Percentiles rank a stretch among this genome's conserved stretches.
These are phyloP conservation scores for Lactarius pseudohatsudake DNA, from an alignment of 768 basidiomycete genomes.

Conservation along the genomic window DNA sequence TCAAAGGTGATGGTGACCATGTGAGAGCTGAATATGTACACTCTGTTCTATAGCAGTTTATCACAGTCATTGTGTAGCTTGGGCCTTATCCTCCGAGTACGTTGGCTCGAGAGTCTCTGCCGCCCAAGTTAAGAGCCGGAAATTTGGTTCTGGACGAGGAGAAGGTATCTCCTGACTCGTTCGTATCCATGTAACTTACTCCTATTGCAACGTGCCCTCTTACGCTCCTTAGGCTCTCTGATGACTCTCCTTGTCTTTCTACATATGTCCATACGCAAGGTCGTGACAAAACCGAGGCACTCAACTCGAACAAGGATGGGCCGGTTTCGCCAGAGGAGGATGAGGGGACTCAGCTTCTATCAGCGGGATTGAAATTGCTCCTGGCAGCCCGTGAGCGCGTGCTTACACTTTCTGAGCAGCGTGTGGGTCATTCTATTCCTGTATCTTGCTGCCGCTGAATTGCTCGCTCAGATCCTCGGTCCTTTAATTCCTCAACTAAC, in stretches of 20 bases:
- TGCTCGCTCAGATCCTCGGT: slow-evolving; percentile 44
- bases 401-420: slow-evolving; percentile 72
- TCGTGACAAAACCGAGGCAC: not conserved
- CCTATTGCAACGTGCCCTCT: not conserved
- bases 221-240: not conserved
- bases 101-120: slow-evolving; percentile 70
- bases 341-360: slow-evolving; percentile 54
- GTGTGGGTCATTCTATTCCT: slow-evolving; percentile 44
- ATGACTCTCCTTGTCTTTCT: not conserved
- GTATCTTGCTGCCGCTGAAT: not conserved
- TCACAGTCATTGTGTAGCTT: slow-evolving; percentile 51
- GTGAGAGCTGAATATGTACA: slow-evolving; percentile 43
- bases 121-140: slow-evolving; percentile 69
- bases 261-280: not conserved
- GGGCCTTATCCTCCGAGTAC: slow-evolving; percentile 78
- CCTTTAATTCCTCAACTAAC: slow-evolving; percentile 49
- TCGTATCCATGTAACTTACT: not conserved
- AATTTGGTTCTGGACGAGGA: slow-evolving; percentile 71
- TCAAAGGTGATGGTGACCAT: slow-evolving; percentile 80
- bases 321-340: slow-evolving; percentile 51
- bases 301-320: slow-evolving; percentile 12
- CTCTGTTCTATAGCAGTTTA: slow-evolving; percentile 21
- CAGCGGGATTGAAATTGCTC: slow-evolving; percentile 66
- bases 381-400: slow-evolving; percentile 69
- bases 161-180: slow-evolving; percentile 16